Evolutionary conservation across 139 green algal species (phyloP), one percentile per base, ranked within the genome.

Genomic region (Haematococcus lacustris): DNA sequence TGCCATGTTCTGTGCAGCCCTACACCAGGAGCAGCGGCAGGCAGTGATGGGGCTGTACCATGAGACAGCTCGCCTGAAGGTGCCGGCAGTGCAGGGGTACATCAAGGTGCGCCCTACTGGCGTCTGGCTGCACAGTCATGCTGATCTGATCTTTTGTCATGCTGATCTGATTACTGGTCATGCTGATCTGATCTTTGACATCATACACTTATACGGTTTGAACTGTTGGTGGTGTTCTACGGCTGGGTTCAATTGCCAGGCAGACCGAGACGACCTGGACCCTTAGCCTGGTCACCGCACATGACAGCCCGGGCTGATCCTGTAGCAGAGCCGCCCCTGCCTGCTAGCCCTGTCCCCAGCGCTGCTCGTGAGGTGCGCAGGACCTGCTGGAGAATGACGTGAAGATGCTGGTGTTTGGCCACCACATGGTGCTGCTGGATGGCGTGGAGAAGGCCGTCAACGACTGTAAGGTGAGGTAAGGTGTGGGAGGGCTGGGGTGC

Each of bases 391-490:
- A 84, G 57, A 40, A 28, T 30, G 86, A 91, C 7, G 66, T 83
- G 40, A 98, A 98, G 86, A 92, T 97, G 71, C 80, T 98, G 1
- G 62, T 98, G 6, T 98, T 98, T 74, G 93, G 87, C 21, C 94
- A 98, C 82, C 94, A 98, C 86, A 79, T 68, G 76, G 61, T 70
- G 17, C 62, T 97, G 78, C 81, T 96, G 53, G 81, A 97, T 71
- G 82, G 65, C 57, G 79, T 96, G n/a, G 81, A 94, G 74, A 63
- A 74, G 43, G 73, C 68, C 34, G 74, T 86, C 65, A 87, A 84
- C 71, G 71, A 64, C 1, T 3, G 32, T 37, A 69, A 66, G 43
- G 67, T 67, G 43, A 13, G 35, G n/a, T n/a, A n/a, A n/a, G n/a
- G n/a, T n/a, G n/a, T n/a, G n/a, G n/a, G n/a, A n/a, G n/a, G n/a